A percentile compares a stretch with the other conserved stretches of the same genome.
phyloP scores from a whole-genome alignment of 345 rosid genomes.

The Citrus maxima region DNA sequence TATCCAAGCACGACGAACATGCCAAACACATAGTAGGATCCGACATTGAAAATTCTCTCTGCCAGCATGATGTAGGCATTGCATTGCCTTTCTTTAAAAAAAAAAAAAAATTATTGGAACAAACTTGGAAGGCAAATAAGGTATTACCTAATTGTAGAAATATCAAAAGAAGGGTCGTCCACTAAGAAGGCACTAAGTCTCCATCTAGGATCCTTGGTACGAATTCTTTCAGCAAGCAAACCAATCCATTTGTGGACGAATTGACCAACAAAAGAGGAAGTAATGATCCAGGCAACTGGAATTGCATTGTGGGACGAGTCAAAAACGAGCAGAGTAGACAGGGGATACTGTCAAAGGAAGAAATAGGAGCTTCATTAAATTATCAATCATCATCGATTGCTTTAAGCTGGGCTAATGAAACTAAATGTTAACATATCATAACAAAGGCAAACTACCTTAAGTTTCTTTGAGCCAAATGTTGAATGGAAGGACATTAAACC shows the following conservation, averaged over 20 bases:
- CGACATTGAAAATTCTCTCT: conserved; percentile 53
- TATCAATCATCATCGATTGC: conserved; percentile 8
- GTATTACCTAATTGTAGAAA: conserved; percentile 42
- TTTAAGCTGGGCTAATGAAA: neutral
- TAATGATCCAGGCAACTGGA: conserved; percentile 56
- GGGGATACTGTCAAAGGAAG: conserved; percentile 40
- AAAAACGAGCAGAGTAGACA: conserved; percentile 47
- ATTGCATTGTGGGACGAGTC: conserved; percentile 47
- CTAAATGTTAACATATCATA: neutral
- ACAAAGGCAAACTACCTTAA: conserved; percentile 36
- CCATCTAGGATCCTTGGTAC: conserved; percentile 46
- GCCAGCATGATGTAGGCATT: conserved; percentile 18
- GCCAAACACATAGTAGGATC: conserved; percentile 43
- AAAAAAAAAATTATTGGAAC: neutral
- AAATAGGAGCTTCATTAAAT: neutral
- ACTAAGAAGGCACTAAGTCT: conserved; percentile 39
- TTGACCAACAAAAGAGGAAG: conserved; percentile 35
- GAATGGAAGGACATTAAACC: conserved; percentile 46
- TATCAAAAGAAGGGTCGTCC: conserved; percentile 41
- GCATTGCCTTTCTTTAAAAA: neutral
- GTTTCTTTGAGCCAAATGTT: conserved; percentile 46
- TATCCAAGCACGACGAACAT: conserved; percentile 50
- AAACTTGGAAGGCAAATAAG: neutral
- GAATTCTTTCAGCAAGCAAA: conserved; percentile 41
- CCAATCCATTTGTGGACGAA: conserved; percentile 45